A percentile compares a stretch with the other conserved stretches of the same genome.
These are phyloP conservation scores for Bruguiera gymnorhiza DNA, from an alignment of 345 rosid genomes.

Conservation along the genomic window DNA sequence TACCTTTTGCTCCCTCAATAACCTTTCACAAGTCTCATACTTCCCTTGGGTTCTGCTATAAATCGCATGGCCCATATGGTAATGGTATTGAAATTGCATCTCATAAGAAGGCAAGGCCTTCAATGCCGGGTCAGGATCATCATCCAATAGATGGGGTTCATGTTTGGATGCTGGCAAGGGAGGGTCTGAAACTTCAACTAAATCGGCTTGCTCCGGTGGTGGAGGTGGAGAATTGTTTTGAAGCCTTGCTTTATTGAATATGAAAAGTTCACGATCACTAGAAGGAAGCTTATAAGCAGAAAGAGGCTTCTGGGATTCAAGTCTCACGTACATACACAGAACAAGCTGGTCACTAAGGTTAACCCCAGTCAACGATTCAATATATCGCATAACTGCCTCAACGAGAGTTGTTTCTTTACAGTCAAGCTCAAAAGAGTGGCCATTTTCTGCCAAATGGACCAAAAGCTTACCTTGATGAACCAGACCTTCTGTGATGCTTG, in stretches of 20 bases:
- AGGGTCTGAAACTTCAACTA: conserved; percentile 56
- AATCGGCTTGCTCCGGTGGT: conserved; percentile 52
- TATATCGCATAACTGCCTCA: conserved; percentile 66
- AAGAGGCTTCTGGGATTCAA: conserved; percentile 71
- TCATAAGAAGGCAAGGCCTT: conserved; percentile 92
- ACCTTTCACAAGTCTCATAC: conserved; percentile 57
- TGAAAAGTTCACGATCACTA: conserved; percentile 59
- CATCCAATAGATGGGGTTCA: conserved; percentile 78
- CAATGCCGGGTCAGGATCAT: conserved; percentile 86
- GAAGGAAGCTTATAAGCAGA: conserved; percentile 79
- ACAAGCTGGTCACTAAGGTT: conserved; percentile 73
- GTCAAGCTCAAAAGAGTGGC: conserved; percentile 65
- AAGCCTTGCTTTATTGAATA: conserved; percentile 74
- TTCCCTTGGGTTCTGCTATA: conserved; percentile 53
- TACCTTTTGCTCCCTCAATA: conserved; percentile 79
- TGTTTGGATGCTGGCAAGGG: conserved; percentile 40
- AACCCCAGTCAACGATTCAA: conserved; percentile 56
- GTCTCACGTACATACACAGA: conserved; percentile 75
- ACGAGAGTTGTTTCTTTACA: conserved; percentile 65
- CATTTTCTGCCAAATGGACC: conserved; percentile 87
- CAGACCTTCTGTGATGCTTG: conserved; percentile 45
- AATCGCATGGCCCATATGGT: conserved; percentile 51
- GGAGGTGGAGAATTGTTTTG: conserved; percentile 63
- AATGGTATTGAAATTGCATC: conserved; percentile 81
- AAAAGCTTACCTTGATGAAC: conserved; percentile 65